Conservation (phyloP, 805 yeast species). For the Sugiyamaella smithiae region DNA sequence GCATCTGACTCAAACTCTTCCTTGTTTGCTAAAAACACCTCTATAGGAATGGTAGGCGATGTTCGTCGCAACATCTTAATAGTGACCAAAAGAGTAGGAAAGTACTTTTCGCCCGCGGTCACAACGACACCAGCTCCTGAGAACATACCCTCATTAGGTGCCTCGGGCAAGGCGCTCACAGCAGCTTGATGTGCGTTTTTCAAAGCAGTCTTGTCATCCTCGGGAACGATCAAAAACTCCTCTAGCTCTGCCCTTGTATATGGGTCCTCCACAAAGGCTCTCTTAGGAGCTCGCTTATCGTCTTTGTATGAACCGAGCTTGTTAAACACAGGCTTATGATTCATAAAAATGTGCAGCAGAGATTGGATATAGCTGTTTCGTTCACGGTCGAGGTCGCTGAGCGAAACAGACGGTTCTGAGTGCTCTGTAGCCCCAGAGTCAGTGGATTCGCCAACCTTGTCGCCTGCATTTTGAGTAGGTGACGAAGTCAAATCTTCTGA, state of each 20-base stretch:
- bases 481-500: background rate
- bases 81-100: conserved; percentile 66
- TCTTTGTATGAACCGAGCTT: conserved; percentile 45
- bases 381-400: background rate
- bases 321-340: conserved; percentile 25
- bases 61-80: conserved; percentile 61
- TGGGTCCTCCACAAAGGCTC: conserved; percentile 22
- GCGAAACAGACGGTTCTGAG: background rate
- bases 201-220: conserved; percentile 45
- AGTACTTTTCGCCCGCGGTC: conserved; percentile 79
- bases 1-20: conserved; percentile 69
- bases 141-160: conserved; percentile 18
- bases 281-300: conserved; percentile 38
- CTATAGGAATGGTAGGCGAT: conserved; percentile 73
- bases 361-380: background rate
- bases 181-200: conserved; percentile 47
- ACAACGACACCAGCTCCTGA: conserved; percentile 55
- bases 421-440: background rate
- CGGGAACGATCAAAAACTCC: conserved; percentile 46
- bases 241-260: conserved; percentile 56
- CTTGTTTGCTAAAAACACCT: conserved; percentile 70
- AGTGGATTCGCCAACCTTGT: background rate
- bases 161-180: conserved; percentile 44
- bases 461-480: background rate
- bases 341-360: background rate